phyloP scores from a whole-genome alignment of 345 rosid genomes.

The Nephelium lappaceum region DNA sequence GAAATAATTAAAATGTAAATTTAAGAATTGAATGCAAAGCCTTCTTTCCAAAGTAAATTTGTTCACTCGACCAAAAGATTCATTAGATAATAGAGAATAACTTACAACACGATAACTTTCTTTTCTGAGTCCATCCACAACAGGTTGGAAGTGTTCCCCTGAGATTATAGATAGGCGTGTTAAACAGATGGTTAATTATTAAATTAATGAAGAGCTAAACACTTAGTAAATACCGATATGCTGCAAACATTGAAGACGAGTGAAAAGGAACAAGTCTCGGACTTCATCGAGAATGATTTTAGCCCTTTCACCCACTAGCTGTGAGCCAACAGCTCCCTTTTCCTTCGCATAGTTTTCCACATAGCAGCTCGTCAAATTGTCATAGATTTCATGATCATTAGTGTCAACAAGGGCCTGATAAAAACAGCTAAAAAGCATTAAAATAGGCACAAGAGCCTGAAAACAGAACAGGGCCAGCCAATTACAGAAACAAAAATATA shows the following conservation, averaged over 20 bases:
- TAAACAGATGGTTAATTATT: conserved; percentile 5
- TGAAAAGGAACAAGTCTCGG: conserved; percentile 64
- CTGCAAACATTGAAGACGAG: conserved; percentile 70
- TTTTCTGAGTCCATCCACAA: conserved; percentile 63
- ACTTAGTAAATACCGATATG: conserved; percentile 65
- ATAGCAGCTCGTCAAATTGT: conserved; percentile 63
- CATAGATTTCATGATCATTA: conserved; percentile 76
- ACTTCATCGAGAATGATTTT: conserved; percentile 89
- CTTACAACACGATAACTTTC: conserved; percentile 59
- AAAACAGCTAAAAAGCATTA: conserved; percentile 18
- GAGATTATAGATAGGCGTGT: conserved; percentile 21
- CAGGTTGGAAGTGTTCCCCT: conserved; percentile 85
- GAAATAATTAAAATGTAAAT: conserved; percentile 5
- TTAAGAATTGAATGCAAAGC: neutral
- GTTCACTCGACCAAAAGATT: neutral
- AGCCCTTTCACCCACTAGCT: conserved; percentile 82
- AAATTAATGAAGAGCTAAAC: conserved; percentile 12
- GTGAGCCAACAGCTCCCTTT: conserved; percentile 84
- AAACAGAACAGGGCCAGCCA: neutral
- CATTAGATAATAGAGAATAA: conserved; percentile 19
- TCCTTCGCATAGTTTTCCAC: conserved; percentile 51
- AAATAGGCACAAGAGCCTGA: conserved; percentile 6
- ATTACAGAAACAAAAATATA: neutral
- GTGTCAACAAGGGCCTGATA: conserved; percentile 78
- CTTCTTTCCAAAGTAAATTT: conserved; percentile 5